Evolutionary conservation across 2,329 filamentous ascomycete species (phyloP).

Genomic region (Hymenoscyphus repandus): DNA sequence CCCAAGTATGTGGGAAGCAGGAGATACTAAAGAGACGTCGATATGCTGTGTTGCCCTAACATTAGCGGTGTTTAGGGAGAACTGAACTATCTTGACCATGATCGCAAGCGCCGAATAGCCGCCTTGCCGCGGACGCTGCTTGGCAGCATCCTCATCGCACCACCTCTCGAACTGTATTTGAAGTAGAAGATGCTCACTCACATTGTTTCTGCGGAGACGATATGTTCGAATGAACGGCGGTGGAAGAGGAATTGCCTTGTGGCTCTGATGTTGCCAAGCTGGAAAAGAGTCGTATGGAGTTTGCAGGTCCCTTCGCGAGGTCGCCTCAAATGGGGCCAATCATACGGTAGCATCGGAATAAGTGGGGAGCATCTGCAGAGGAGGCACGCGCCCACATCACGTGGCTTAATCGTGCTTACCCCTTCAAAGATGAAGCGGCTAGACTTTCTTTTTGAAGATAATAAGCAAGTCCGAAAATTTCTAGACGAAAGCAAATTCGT

Average conservation of each 20-base stretch:
- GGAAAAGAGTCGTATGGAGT: conserved; percentile 22
- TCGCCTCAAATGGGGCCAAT: conserved; percentile 12
- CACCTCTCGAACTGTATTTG: background rate
- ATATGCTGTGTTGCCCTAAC: conserved; percentile 12
- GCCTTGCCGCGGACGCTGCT: background rate
- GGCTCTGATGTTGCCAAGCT: conserved; percentile 21
- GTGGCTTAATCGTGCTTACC: background rate
- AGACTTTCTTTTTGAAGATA: no score
- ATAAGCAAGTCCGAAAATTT: no score
- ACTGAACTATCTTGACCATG: conserved; percentile 8
- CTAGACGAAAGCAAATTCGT: no score
- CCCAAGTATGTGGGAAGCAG: background rate
- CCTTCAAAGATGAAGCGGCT: background rate
- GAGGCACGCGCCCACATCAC: conserved; percentile 20
- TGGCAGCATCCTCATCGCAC: background rate
- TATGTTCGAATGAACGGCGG: conserved; percentile 11
- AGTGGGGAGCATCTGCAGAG: background rate
- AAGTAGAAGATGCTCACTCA: conserved; percentile 12
- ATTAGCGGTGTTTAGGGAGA: conserved; percentile 2
- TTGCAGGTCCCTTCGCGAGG: conserved; percentile 13
- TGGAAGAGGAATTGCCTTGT: conserved; percentile 10
- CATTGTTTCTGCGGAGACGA: conserved; percentile 11
- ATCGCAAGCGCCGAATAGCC: conserved; percentile 7
- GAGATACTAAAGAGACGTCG: conserved; percentile 6
- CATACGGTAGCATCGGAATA: conserved; percentile 11